These are phyloP conservation scores for Stevia rebaudiana DNA, from an alignment of 140 eudicot species.

Conservation along the genomic window DNA sequence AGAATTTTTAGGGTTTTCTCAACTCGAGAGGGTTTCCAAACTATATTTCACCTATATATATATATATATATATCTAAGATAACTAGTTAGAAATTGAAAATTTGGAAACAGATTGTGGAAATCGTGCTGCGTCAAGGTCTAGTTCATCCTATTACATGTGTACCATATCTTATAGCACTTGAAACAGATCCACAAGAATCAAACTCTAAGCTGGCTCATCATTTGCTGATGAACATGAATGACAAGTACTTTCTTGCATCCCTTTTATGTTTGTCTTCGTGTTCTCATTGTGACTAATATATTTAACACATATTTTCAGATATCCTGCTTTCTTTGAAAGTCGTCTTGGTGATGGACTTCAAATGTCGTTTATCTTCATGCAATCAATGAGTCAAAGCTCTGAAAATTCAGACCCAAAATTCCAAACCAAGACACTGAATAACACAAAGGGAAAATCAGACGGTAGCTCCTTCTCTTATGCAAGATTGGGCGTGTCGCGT, in stretches of 20 bases:
- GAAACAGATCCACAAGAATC: conserved; percentile 91
- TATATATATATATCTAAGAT: no score
- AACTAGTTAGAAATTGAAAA: no score
- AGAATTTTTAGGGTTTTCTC: no score
- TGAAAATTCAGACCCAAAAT: conserved; percentile 34
- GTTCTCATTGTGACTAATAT: conserved; percentile 25
- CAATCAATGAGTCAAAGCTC: conserved; percentile 53
- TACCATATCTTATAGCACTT: conserved; percentile 91
- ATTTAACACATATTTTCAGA: conserved; percentile 44
- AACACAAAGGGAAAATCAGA: conserved; percentile 57
- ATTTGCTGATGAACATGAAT: conserved; percentile 92
- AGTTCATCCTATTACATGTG: conserved; percentile 98
- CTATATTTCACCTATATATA: no score
- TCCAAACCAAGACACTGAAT: conserved; percentile 42
- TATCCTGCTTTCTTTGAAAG: conserved; percentile 93
- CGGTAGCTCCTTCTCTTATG: conserved; percentile 49
- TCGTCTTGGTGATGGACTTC: conserved; percentile 98
- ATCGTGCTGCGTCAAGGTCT: conserved; percentile 94
- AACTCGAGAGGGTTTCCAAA: no score
- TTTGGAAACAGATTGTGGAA: conserved; percentile 87
- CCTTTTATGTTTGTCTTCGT: conserved; percentile 9
- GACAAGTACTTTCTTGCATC: conserved; percentile 56
- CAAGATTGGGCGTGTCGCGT: conserved; percentile 83
- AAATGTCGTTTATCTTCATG: conserved; percentile 79
- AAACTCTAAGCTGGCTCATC: conserved; percentile 96